Evolutionary conservation across 257 asterid species (phyloP).

Genomic region (Perilla frutescens): DNA sequence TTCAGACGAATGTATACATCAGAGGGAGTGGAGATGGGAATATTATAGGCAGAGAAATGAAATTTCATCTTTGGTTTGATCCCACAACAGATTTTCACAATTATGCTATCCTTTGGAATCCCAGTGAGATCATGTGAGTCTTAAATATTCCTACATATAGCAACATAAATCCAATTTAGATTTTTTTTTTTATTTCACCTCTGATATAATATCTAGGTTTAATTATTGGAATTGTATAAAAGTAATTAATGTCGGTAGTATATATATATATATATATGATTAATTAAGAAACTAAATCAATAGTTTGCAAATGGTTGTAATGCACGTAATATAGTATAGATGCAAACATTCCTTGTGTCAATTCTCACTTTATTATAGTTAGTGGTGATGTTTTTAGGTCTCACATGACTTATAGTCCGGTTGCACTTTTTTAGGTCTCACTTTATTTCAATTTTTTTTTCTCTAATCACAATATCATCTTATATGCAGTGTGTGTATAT

Average conservation of each 20-base stretch:
- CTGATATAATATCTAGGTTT: no score
- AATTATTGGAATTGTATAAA: no score
- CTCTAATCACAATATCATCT: no score
- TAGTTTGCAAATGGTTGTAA: neutral
- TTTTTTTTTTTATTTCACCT: no score
- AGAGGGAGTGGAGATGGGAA: slow-evolving; percentile 87
- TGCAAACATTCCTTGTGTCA: neutral
- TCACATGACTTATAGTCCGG: no score
- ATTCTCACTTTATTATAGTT: neutral
- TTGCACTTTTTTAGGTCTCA: no score
- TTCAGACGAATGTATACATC: slow-evolving; percentile 83
- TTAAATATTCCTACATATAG: neutral
- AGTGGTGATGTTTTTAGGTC: neutral
- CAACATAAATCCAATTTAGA: neutral
- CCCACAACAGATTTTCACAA: slow-evolving; percentile 76
- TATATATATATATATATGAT: neutral
- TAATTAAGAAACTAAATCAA: neutral
- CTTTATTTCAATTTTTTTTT: no score
- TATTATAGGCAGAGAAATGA: slow-evolving; percentile 78
- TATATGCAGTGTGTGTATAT: no score
- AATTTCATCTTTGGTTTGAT: slow-evolving; percentile 87
- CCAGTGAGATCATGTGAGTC: slow-evolving; percentile 75
- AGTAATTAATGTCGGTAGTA: neutral
- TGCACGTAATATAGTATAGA: slow-evolving; percentile 2
- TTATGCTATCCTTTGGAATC: slow-evolving; percentile 84